A percentile compares a stretch with the other conserved stretches of the same genome.
phyloP scores from a whole-genome alignment of 2,329 filamentous ascomycete species.

The Botryotinia convoluta region DNA sequence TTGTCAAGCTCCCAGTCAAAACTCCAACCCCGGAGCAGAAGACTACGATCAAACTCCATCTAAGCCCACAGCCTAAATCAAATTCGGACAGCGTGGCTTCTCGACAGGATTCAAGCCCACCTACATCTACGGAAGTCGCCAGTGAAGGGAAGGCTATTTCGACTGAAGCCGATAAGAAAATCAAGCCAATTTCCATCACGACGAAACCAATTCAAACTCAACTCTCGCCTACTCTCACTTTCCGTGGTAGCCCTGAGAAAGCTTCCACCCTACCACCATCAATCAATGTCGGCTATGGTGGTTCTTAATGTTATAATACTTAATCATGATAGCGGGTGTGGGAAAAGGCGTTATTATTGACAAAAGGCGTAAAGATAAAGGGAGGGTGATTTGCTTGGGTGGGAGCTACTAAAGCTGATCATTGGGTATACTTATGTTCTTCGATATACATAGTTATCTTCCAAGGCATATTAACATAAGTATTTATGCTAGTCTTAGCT shows the following conservation, averaged over 20 bases:
- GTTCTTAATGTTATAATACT: conserved; percentile 21
- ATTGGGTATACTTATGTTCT: conserved; percentile 5
- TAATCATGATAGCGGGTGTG: conserved; percentile 6
- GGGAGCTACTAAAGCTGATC: conserved; percentile 1
- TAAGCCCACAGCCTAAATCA: conserved; percentile 23
- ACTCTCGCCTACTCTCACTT: conserved; percentile 45
- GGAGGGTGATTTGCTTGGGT: conserved; percentile 2
- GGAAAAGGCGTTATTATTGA: conserved; percentile 10
- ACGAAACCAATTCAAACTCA: conserved; percentile 22
- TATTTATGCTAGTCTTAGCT: background rate
- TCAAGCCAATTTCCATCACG: conserved; percentile 21
- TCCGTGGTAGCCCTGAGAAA: conserved; percentile 62
- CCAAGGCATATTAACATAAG: background rate
- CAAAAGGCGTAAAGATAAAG: conserved; percentile 5
- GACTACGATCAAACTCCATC: conserved; percentile 30
- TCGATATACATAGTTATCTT: background rate
- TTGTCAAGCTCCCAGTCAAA: conserved; percentile 68
- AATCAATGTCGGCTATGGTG: conserved; percentile 30
- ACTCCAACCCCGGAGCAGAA: conserved; percentile 38
- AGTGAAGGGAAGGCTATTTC: conserved; percentile 8
- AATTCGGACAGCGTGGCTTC: conserved; percentile 9
- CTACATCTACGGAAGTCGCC: conserved; percentile 10
- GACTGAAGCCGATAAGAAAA: conserved; percentile 11
- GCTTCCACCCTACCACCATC: conserved; percentile 36
- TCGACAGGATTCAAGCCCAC: conserved; percentile 14